Percentiles rank a stretch among this genome's conserved stretches.
These are phyloP conservation scores for Microdochium bolleyi DNA, from an alignment of 2,329 filamentous ascomycete species.

Conservation along the genomic window DNA sequence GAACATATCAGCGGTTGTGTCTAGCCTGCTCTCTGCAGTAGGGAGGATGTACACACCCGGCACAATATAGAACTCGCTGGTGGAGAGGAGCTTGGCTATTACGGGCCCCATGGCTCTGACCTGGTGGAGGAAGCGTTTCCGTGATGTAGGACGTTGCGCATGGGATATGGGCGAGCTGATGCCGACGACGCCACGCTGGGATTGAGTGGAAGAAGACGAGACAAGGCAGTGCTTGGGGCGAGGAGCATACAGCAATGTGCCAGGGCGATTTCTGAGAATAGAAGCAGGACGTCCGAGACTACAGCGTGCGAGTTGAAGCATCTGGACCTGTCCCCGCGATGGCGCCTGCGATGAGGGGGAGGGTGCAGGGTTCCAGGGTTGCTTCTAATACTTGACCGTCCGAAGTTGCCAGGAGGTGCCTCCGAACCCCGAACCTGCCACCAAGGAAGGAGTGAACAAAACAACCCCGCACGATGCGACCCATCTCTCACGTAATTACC, in stretches of 20 bases:
- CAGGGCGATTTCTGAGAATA: no score
- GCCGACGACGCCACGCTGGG: neutral
- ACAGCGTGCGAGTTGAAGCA: no score
- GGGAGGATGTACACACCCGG: slow-evolving; percentile 15
- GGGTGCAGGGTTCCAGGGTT: no score
- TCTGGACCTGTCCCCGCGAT: no score
- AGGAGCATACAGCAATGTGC: neutral
- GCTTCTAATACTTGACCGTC: no score
- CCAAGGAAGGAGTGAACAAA: no score
- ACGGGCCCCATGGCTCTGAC: neutral
- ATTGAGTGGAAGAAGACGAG: neutral
- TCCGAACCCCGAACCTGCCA: no score
- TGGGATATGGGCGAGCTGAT: neutral
- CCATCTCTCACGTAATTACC: no score
- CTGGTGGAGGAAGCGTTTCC: neutral
- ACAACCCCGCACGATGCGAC: no score
- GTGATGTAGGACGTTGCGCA: neutral
- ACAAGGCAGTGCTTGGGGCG: neutral
- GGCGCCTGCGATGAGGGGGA: no score
- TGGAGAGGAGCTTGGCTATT: slow-evolving; percentile 13
- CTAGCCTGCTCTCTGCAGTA: slow-evolving; percentile 11
- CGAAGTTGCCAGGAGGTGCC: no score
- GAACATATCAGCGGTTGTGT: slow-evolving; percentile 5
- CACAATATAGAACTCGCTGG: slow-evolving; percentile 32
- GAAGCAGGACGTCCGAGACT: no score